A percentile compares a stretch with the other conserved stretches of the same genome.
phyloP scores from a whole-genome alignment of 176 grass and related monocot genomes.

The Avena sativa region DNA sequence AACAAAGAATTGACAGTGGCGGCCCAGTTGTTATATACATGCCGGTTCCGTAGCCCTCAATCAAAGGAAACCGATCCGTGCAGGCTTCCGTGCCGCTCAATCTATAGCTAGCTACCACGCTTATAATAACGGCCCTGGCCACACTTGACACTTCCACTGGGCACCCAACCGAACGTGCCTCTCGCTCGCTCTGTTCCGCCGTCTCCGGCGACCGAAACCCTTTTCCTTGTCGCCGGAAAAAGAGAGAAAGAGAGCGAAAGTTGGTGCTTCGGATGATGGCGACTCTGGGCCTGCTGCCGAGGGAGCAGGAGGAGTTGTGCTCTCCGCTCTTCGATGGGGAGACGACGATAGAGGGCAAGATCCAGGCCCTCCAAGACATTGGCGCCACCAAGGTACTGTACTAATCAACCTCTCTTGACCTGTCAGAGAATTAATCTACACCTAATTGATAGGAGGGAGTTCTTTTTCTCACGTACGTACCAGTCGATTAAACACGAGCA shows the following conservation, averaged over 20 bases:
- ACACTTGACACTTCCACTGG: not conserved
- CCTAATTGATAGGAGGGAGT: not conserved
- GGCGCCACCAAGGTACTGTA: not conserved
- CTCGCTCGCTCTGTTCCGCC: not conserved
- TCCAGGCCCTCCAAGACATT: not conserved
- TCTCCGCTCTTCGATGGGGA: not conserved
- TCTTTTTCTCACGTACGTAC: not conserved
- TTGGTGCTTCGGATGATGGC: not conserved
- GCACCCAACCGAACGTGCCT: not conserved
- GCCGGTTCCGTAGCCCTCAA: slow-evolving; percentile 13
- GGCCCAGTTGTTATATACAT: not conserved
- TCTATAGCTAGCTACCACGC: not conserved
- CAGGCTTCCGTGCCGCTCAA: slow-evolving; percentile 9
- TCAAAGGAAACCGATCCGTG: not conserved
- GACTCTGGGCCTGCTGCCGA: not conserved
- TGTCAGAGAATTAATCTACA: not conserved
- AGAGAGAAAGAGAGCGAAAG: not conserved
- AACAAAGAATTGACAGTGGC: not conserved
- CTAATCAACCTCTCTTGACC: not conserved
- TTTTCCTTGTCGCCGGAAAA: slow-evolving; percentile 15
- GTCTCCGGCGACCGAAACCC: not conserved
- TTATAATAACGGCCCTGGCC: not conserved
- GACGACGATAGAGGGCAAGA: not conserved
- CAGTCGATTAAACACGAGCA: not conserved
- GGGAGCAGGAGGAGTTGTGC: not conserved